A percentile compares a stretch with the other conserved stretches of the same genome.
Conservation (phyloP, 495 filamentous ascomycete species). For the Penicillium alfredii region DNA sequence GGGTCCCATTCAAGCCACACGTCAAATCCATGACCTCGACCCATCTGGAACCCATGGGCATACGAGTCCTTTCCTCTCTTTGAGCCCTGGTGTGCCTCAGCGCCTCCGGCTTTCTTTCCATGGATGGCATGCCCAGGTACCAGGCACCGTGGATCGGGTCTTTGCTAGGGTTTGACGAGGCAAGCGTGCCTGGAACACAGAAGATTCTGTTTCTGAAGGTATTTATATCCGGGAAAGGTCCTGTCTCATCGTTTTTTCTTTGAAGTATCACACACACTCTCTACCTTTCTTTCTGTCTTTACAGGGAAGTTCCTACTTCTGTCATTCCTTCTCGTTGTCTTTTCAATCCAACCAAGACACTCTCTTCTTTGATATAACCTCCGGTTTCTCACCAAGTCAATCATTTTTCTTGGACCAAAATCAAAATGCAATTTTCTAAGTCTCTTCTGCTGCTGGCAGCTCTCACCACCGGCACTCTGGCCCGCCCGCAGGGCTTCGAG, state of each 20-base stretch:
- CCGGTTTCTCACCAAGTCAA: slow-evolving; percentile 7
- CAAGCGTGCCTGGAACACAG: slow-evolving; percentile 13
- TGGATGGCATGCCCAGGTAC: slow-evolving; percentile 15
- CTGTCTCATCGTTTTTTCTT: not conserved
- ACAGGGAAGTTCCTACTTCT: slow-evolving; percentile 17
- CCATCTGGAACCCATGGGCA: slow-evolving; percentile 12
- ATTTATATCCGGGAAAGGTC: slow-evolving; percentile 14
- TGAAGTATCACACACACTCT: slow-evolving; percentile 13
- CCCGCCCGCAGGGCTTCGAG: slow-evolving; percentile 18
- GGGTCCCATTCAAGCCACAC: slow-evolving; percentile 5
- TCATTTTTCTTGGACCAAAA: slow-evolving; percentile 5
- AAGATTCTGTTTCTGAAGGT: slow-evolving; percentile 11
- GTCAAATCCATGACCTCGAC: slow-evolving; percentile 16
- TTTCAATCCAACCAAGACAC: slow-evolving; percentile 5
- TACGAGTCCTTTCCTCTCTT: slow-evolving; percentile 4
- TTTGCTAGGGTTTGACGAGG: slow-evolving; percentile 4
- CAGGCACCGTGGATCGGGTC: slow-evolving; percentile 11
- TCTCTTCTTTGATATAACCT: slow-evolving; percentile 6
- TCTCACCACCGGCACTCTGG: slow-evolving; percentile 23
- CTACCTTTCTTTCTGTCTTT: slow-evolving; percentile 16
- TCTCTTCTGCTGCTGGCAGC: slow-evolving; percentile 35
- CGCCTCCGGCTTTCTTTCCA: slow-evolving; percentile 4
- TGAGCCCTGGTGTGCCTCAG: slow-evolving; percentile 9
- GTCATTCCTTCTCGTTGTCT: slow-evolving; percentile 18
- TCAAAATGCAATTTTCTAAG: slow-evolving; percentile 33